Base-by-base conservation (phyloP, 2,329 filamentous ascomycete genomes). In the Neofusicoccum ribis region DNA sequence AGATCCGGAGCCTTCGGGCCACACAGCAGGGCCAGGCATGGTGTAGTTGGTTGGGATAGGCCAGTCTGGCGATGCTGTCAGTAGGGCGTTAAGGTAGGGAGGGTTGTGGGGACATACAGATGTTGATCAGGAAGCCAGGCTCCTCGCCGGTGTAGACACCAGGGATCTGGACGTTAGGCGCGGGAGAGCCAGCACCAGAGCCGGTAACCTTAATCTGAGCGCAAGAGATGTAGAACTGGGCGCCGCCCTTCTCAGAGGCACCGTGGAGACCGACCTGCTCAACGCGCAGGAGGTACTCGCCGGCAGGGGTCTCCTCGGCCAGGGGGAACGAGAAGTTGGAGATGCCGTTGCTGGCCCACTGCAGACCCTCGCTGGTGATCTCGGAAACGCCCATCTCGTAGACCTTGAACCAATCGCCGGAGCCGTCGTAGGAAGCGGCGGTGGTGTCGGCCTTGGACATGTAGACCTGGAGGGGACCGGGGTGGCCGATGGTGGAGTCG, bases 341-440 rank as follows among this genome's bases (percentile, higher is more conserved):
- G 27, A 66, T 49, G 64, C 79, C 79, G 63, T 82, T 76, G 14
- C 73, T 71, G 67, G 78, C 75, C 68, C 79, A 78, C 64, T 78
- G 74, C 73, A 78, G 81, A 71, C 74, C 74, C 71, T 63, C 65
- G 60, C 49, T 61, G 68, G 66, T 76, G 73, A 34, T 66, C 52
- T 5, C 72, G 72, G 5, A 70, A 65, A 63, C 44, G 17, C 73
- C 74, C 44, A 67, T 71, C 67, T 75, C 70, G 65, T 72, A 72
- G 58, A 76, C 73, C 69, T 77, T 77, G 67, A 72, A 69, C 75
- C 75, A 77, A 52, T 75, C 74, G n/a, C 74, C 83, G 63, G 89
- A 84, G 69, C 89, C 88, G 77, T 92, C 89, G 71, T 90, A 88
- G 41, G 82, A 83, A 72, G 89, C 85, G 66, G 91, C 83, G 74